Base-by-base conservation (phyloP, 1,139 yeast genomes). In the Saccharomyces hybrid region DNA sequence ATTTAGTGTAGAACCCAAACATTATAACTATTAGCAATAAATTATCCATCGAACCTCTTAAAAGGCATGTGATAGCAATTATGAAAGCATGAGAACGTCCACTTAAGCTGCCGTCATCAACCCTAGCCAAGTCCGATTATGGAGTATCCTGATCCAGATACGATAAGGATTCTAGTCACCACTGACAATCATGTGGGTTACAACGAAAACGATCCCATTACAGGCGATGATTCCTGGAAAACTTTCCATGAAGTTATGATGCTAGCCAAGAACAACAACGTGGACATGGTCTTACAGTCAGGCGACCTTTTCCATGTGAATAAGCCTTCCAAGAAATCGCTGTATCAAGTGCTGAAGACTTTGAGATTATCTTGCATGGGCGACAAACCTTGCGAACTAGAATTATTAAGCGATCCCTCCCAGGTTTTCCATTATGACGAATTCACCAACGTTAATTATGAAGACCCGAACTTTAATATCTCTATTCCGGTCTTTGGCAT, bases 121-220 rank as follows among this genome's bases (percentile, higher is more conserved):
- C 2, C n/a, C 34, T 31, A 31, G 34, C 6, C 34, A 12, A 31
- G 34, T 31, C 34, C 6, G 34, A 31, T 31, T 31, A 64, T 64
- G 67, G 64, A 65, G 19, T 56, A 59, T 28, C 71, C 71, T 4
- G 68, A 62, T 19, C 75, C 72, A 14, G 79, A 86, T 67, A 88
- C 96, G 0, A 81, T 91, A 16, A 73, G 88, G 48, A 80, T 93
- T 24, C 79, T 93, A 42, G 73, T 93, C 21, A 90, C 99, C 1
- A 90, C 99, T 1, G 99, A 93, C 66, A 93, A 93, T 67, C 99
- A 93, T 75, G 97, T 93, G 32, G 99, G 99, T 1, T 91, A 84
- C 67, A 83, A 83, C 57, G 99, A 93, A 66, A 80, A 80, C 48
- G 99, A 93, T 67, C 93, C 96, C 0, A 83, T 93, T 9, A 78